Conservation (phyloP, 2,329 filamentous ascomycete genomes). For the Aaosphaeria pasadenensis region DNA sequence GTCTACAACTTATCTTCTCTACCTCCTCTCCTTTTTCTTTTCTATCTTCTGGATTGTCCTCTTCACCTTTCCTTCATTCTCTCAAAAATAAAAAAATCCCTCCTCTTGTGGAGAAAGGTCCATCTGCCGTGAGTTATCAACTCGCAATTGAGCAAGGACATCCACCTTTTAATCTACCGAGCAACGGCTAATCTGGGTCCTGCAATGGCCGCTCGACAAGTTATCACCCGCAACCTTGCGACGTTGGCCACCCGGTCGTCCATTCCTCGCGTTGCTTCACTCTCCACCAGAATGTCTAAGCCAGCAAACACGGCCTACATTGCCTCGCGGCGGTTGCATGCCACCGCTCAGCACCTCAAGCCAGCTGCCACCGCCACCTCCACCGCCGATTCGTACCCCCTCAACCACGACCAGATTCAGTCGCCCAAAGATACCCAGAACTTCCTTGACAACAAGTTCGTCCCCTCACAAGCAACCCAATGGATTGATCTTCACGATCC, state of each 20-base stretch:
- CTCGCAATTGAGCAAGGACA: not conserved
- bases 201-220: conserved; percentile 46
- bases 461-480: conserved; percentile 63
- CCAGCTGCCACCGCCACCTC: conserved; percentile 49
- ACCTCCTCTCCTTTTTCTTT: too few relatives aligned
- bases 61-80: not conserved
- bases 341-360: conserved; percentile 52
- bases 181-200: not conserved
- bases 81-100: not conserved
- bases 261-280: conserved; percentile 31
- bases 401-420: conserved; percentile 67
- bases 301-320: conserved; percentile 36
- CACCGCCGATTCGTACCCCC: conserved; percentile 60
- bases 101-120: not conserved
- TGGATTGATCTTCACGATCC: conserved; percentile 81
- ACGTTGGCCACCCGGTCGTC: conserved; percentile 38
- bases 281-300: conserved; percentile 39
- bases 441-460: conserved; percentile 79
- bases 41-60: too few relatives aligned
- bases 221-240: conserved; percentile 41
- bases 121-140: not conserved
- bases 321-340: conserved; percentile 50
- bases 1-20: too few relatives aligned
- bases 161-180: not conserved
- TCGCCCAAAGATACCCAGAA: conserved; percentile 70